phyloP scores from a whole-genome alignment of 257 asterid species.

The Buddleja alternifolia region DNA sequence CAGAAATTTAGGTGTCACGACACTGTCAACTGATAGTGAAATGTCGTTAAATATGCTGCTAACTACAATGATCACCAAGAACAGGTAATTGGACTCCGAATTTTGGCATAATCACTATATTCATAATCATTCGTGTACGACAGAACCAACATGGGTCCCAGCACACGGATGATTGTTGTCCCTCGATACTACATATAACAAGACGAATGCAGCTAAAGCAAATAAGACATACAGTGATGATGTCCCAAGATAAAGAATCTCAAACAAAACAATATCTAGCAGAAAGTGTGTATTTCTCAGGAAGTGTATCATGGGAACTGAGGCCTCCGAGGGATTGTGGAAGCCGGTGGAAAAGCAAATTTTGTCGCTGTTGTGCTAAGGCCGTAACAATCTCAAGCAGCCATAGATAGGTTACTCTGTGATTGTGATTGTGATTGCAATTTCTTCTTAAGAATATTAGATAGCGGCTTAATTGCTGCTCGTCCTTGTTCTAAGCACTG shows the following conservation, averaged over 20 bases:
- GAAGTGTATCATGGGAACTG: neutral
- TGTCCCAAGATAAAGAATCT: too few species aligned
- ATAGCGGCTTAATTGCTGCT: slow-evolving; percentile 65
- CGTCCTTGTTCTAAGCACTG: slow-evolving; percentile 74
- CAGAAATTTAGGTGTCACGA: neutral
- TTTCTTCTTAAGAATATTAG: slow-evolving; percentile 78
- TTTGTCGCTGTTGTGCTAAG: neutral
- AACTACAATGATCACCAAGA: neutral
- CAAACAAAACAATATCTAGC: too few species aligned
- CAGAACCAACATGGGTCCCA: too few species aligned
- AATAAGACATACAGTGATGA: too few species aligned
- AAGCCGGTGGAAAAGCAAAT: neutral
- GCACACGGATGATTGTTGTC: too few species aligned
- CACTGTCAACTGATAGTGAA: neutral
- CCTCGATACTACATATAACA: too few species aligned
- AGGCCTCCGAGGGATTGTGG: neutral
- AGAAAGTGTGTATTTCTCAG: too few species aligned
- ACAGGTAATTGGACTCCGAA: too few species aligned
- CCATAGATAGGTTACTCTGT: slow-evolving; percentile 38
- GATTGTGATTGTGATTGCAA: slow-evolving; percentile 47
- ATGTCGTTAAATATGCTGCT: neutral
- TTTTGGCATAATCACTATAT: too few species aligned
- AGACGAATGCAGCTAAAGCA: too few species aligned
- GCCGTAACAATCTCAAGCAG: slow-evolving; percentile 33
- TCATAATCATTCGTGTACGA: too few species aligned